Base-by-base conservation (phyloP, 371 early-diverging fungal species). In the Blakeslea trispora region DNA sequence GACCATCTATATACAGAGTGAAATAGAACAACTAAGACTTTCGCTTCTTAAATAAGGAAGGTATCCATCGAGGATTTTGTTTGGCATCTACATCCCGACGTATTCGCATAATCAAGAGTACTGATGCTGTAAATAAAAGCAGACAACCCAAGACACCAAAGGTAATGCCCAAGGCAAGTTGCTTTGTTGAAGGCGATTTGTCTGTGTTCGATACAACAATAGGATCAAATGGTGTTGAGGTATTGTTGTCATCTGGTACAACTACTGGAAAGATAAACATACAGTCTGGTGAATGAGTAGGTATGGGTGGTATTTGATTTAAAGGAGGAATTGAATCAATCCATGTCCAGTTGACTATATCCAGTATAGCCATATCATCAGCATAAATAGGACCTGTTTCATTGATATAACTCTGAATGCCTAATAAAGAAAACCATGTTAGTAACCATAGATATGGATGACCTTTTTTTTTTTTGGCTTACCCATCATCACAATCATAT, bases 401-500 rank as follows among this genome's bases (percentile, higher is more conserved):
- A 32, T 17, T 39, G 19, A 14, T 21, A 48, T 42, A 62, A 34
- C 41, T 50, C 21, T 56, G 57, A 17, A 62, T 62, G 5, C 59
- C 57, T 57, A 31, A n/a, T n/a, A n/a, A n/a, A n/a, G n/a, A n/a
- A n/a, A n/a, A n/a, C n/a, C n/a, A n/a, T n/a, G n/a, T n/a, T n/a
- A 8, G 31, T 9, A 21, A 6, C 13, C 9, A 24, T 46, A 21
- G 1, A 11, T 45, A 35, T 34, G 35, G 6, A 8, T 39, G 19
- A 5, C 6, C 10, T 48, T 39, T 5, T 40, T 28, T 24, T 1
- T n/a, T 19, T 1, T 34, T 44, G 32, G 22, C 1, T 45, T 59
- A 61, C 77, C 78, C 57, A 74, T 61, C 53, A 72, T 49, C 23
- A 70, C 45, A 10, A 77, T 55, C 72, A 72, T 74, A 32, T 74